Base-by-base conservation (phyloP, 2,329 filamentous ascomycete species). In the Pseudogymnoascus verrucosus region DNA sequence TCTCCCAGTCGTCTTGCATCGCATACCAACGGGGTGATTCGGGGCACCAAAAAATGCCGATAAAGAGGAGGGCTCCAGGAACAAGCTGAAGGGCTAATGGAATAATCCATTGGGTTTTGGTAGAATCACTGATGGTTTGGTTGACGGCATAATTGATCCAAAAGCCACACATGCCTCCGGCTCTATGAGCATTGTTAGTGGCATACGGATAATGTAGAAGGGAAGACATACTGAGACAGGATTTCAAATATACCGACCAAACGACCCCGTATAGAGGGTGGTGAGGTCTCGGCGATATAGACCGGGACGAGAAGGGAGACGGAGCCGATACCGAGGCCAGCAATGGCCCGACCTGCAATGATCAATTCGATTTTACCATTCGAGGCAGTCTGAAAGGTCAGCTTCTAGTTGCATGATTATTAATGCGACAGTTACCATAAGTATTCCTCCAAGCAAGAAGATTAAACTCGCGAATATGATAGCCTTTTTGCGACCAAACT, bases 301-400 rank as follows among this genome's bases (percentile, higher is more conserved):
- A 74, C 67, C 10, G 73, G 72, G 14, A 77, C 75, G 28, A 79
- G 72, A 12, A 78, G 73, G 5, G 77, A 77, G 3, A 75, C 81
- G 63, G 82, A 82, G 51, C 85, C 85, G 63, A 88, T 81, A 54
- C 84, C 84, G 59, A 88, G 69, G 63, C 85, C 85, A 3, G 83
- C 84, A 7, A 88, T 79, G 26, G 87, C 84, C 23, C 85, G 79
- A 3, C 85, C 84, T 23, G 76, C 83, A 63, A 78, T 78, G 21
- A 80, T 72, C 65, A 71, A 37, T 16, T 59, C 65, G 36, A 73
- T 66, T 7, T 61, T 64, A 37, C 71, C 70, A 61, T 65, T 59
- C 2, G 68, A 60, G 34, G 65, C 65, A 7, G 67, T 69, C 67
- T 71, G 19, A 90, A 3, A 40, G 16, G 37, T 40, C 7, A 40